phyloP scores from a whole-genome alignment of 83 land plant species.

The Picea engelmannii region DNA sequence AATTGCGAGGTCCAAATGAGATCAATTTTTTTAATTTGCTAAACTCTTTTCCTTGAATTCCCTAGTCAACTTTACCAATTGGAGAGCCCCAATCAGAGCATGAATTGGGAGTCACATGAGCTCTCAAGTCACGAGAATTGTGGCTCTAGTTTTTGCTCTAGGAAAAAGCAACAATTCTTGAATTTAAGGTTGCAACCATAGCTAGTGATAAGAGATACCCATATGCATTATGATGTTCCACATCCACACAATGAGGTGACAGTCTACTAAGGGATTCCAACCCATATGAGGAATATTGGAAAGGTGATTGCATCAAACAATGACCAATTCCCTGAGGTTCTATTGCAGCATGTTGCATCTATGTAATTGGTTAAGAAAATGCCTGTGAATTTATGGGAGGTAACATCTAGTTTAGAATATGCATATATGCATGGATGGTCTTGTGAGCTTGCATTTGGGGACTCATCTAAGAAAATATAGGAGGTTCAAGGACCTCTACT shows the following conservation, averaged over 20 bases:
- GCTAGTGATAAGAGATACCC: slow-evolving; percentile 49
- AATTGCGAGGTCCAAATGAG: no score
- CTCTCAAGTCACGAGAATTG: slow-evolving; percentile 34
- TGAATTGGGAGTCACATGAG: slow-evolving; percentile 6
- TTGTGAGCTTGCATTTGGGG: slow-evolving; percentile 23
- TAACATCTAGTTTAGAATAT: slow-evolving; percentile 47
- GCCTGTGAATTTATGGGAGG: slow-evolving; percentile 48
- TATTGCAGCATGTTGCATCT: slow-evolving; percentile 13
- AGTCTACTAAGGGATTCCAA: slow-evolving; percentile 22
- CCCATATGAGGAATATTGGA: slow-evolving; percentile 17
- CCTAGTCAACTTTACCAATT: slow-evolving; percentile 64
- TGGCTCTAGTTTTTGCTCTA: slow-evolving; percentile 55
- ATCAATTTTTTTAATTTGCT: no score
- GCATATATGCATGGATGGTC: slow-evolving; percentile 39
- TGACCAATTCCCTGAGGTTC: slow-evolving; percentile 26
- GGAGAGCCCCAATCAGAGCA: slow-evolving; percentile 74
- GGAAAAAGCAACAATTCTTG: slow-evolving; percentile 23
- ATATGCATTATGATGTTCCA: neutral
- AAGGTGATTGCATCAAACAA: slow-evolving; percentile 46
- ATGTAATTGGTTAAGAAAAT: slow-evolving; percentile 30
- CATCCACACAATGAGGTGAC: slow-evolving; percentile 53
- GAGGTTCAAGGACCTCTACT: slow-evolving; percentile 13
- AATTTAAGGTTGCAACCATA: slow-evolving; percentile 13
- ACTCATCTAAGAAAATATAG: slow-evolving; percentile 35
- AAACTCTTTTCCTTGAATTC: slow-evolving; percentile 7